These are phyloP conservation scores for Metschnikowia orientalis DNA, from an alignment of 805 yeast species.

Conservation along the genomic window DNA sequence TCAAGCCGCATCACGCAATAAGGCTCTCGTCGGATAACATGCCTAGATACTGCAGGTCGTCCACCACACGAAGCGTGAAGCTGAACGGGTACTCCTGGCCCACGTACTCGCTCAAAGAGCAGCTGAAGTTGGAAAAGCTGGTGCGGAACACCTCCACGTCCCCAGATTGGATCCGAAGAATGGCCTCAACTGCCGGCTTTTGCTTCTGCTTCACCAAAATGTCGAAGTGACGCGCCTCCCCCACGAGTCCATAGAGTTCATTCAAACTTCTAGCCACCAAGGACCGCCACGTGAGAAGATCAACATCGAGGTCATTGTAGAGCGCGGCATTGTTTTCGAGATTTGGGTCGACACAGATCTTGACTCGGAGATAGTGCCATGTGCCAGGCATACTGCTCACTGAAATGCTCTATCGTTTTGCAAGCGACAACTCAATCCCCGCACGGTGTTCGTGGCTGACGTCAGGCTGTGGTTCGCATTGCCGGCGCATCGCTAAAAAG, in stretches of 20 bases:
- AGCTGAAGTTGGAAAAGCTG: conserved; percentile 30
- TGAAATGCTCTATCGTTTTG: no score
- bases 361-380: conserved; percentile 25
- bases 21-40: conserved; percentile 12
- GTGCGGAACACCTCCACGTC: conserved; percentile 29
- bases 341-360: conserved; percentile 24
- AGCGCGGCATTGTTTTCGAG: conserved; percentile 11
- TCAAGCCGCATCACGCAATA: no score
- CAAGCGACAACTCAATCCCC: no score
- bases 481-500: no score
- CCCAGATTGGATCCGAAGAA: conserved; percentile 26
- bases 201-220: conserved; percentile 17
- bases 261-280: conserved; percentile 22
- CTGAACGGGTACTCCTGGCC: conserved; percentile 20
- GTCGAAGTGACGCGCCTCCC: conserved; percentile 31
- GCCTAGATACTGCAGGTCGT: conserved; percentile 21
- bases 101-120: conserved; percentile 24
- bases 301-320: conserved; percentile 20
- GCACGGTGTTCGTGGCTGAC: no score
- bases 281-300: conserved; percentile 31
- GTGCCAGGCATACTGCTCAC: conserved; percentile 9
- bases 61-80: conserved; percentile 18
- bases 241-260: conserved; percentile 31
- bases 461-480: no score
- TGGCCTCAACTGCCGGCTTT: conserved; percentile 15